Percentiles rank a stretch among this genome's conserved stretches.
phyloP scores from a whole-genome alignment of 345 rosid genomes.

The Hevea brasiliensis region DNA sequence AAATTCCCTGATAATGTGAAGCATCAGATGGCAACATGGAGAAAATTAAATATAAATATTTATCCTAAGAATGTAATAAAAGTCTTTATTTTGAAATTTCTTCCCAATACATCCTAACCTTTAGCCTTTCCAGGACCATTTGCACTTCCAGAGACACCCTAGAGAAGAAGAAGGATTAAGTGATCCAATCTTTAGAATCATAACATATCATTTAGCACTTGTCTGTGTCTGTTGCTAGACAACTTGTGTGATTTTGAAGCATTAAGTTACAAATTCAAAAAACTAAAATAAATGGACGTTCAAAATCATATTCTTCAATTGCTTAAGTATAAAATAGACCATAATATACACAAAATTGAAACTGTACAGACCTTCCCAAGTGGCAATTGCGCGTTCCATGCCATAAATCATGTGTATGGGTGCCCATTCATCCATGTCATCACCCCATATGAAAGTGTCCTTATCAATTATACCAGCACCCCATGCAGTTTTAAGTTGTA shows the following conservation, averaged over 20 bases:
- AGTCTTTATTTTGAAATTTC: background rate
- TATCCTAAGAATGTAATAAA: background rate
- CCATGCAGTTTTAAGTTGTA: slow-evolving; percentile 87
- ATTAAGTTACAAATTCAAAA: background rate
- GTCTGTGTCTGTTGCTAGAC: background rate
- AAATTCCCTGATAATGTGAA: background rate
- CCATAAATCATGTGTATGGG: slow-evolving; percentile 95
- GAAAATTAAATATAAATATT: background rate
- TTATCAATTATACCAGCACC: slow-evolving; percentile 87
- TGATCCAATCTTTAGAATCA: background rate
- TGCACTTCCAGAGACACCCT: background rate
- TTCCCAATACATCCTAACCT: background rate
- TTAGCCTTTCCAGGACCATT: background rate
- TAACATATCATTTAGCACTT: background rate
- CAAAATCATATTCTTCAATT: background rate
- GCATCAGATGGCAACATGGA: background rate
- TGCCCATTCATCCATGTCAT: slow-evolving; percentile 95
- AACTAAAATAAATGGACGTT: background rate
- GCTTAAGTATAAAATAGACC: background rate
- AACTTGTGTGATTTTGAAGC: background rate
- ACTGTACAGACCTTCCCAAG: slow-evolving; percentile 80
- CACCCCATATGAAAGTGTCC: slow-evolving; percentile 91
- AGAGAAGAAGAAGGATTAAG: background rate
- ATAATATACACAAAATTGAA: background rate
- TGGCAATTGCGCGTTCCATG: slow-evolving; percentile 85